A percentile compares a stretch with the other conserved stretches of the same genome.
phyloP scores from a whole-genome alignment of 129 eudicot genomes.

The Saposhnikovia divaricata region DNA sequence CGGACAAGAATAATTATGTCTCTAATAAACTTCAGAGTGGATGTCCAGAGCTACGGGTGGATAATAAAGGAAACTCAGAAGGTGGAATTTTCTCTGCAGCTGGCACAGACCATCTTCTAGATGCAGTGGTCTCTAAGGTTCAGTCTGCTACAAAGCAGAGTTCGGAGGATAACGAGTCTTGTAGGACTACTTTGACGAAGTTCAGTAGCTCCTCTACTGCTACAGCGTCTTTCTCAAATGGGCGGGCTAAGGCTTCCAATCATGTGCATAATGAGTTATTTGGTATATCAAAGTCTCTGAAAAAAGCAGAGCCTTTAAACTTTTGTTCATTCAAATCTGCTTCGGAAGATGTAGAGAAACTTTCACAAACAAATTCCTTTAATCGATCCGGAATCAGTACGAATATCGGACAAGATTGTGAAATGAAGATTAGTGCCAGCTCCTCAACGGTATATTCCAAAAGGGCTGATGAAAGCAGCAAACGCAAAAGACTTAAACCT shows the following conservation, averaged over 20 bases:
- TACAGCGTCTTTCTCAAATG: slow-evolving; percentile 24
- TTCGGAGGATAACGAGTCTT: slow-evolving; percentile 46
- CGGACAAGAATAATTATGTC: slow-evolving; percentile 9
- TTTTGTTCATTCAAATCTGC: slow-evolving; percentile 40
- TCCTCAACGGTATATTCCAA: slow-evolving; percentile 44
- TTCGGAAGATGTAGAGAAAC: slow-evolving; percentile 29
- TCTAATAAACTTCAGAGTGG: slow-evolving; percentile 19
- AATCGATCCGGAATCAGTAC: slow-evolving; percentile 63
- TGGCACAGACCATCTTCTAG: slow-evolving; percentile 63
- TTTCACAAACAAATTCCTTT: slow-evolving; percentile 41
- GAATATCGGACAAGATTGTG: slow-evolving; percentile 42
- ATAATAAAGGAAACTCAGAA: slow-evolving; percentile 47
- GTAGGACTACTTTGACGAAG: slow-evolving; percentile 41
- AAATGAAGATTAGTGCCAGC: slow-evolving; percentile 31
- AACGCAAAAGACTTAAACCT: slow-evolving; percentile 83
- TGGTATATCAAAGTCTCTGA: slow-evolving; percentile 36
- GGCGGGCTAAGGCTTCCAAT: neutral
- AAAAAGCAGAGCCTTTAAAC: slow-evolving; percentile 28
- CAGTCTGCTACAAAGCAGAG: slow-evolving; percentile 31
- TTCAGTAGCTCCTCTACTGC: slow-evolving; percentile 40
- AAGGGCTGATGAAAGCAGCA: slow-evolving; percentile 48
- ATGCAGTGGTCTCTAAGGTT: slow-evolving; percentile 69
- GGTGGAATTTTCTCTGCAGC: slow-evolving; percentile 46
- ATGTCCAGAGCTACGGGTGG: slow-evolving; percentile 25
- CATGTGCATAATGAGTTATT: no score